Percentiles rank a stretch among this genome's conserved stretches.
Evolutionary conservation across 2,329 filamentous ascomycete species (phyloP).

Genomic region (Trichoderma atroviride): DNA sequence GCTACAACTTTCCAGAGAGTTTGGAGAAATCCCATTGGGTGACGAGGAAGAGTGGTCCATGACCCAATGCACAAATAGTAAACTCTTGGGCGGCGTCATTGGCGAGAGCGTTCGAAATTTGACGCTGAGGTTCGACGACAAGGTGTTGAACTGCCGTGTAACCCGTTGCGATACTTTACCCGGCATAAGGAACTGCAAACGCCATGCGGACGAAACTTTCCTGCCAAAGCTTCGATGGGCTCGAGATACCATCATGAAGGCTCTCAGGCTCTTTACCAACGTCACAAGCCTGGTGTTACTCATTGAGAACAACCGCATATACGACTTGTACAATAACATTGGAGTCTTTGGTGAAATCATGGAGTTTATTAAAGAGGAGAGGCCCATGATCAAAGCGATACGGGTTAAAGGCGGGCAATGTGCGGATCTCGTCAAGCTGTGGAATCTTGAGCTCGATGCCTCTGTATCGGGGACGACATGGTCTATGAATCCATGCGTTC

Average conservation of each 20-base stretch:
- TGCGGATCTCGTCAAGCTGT: neutral
- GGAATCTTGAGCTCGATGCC: constrained; percentile 12
- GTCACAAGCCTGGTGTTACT: constrained; percentile 10
- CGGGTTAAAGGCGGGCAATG: constrained; percentile 8
- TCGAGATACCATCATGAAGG: constrained; percentile 18
- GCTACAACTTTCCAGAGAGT: neutral
- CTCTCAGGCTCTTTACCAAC: neutral
- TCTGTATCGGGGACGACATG: constrained; percentile 10
- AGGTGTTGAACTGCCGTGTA: constrained; percentile 7
- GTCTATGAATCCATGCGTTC: constrained; percentile 17
- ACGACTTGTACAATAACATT: neutral
- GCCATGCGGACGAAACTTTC: neutral
- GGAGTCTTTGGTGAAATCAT: constrained; percentile 13
- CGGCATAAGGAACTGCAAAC: neutral
- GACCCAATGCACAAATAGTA: neutral
- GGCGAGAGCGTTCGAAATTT: neutral
- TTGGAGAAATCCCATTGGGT: constrained; percentile 8
- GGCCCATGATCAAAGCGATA: constrained; percentile 13
- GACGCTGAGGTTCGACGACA: constrained; percentile 19
- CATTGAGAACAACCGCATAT: constrained; percentile 8
- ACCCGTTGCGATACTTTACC: constrained; percentile 1
- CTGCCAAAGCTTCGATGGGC: constrained; percentile 17
- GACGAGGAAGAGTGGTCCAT: constrained; percentile 5
- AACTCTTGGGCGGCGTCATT: constrained; percentile 8
- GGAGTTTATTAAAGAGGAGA: neutral